Base-by-base conservation (phyloP, 139 green algal species). In the Chlorella sp. region DNA sequence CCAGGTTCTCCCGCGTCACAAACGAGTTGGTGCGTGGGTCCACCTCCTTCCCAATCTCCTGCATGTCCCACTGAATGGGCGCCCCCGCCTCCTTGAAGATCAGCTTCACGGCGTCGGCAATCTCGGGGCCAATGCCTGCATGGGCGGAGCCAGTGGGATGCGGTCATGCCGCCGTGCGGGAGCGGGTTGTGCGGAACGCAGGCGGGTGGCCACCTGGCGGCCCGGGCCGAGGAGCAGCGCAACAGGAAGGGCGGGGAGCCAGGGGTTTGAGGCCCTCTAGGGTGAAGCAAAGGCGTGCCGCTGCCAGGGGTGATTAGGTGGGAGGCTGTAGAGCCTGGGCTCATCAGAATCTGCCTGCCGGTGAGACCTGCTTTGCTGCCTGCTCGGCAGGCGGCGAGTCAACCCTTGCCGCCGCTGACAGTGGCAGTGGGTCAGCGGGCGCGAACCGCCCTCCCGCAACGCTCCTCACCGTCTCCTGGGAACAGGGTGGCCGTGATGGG, bases 11-110 rank as follows among this genome's bases (percentile, higher is more conserved):
- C 36, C 96, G 93, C 16, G 95, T 98, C 42, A 99, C 94, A 88
- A 99, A 97, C 86, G 93, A 97, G 93, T 98, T 98, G 48, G 97
- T 99, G 53, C 96, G 92, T 26, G 96, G 95, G 91, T 99, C 97
- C 7, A 98, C 95, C 19, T 92, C 92, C 48, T 96, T 97, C 81
- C 94, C 94, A 30, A 99, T 95, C 32, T 94, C 76, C 89, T 99
- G 97, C 93, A 98, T 97, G 80, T 99, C 97, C 97, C 97, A 99
- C 22, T 93, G 83, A 36, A 99, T 96, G 5, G 97, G 95, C 19
- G 95, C 96, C 15, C 91, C 57, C 3, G 96, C 97, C 18, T 96
- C 97, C 21, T 88, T 79, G 83, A 99, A 99, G 34, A 99, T 95
- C 39, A 95, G 80, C 82, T 96, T 95, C 18, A 97, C 95, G 0